Base-by-base conservation (phyloP, 768 basidiomycete species). In the Boletus huronensis region DNA sequence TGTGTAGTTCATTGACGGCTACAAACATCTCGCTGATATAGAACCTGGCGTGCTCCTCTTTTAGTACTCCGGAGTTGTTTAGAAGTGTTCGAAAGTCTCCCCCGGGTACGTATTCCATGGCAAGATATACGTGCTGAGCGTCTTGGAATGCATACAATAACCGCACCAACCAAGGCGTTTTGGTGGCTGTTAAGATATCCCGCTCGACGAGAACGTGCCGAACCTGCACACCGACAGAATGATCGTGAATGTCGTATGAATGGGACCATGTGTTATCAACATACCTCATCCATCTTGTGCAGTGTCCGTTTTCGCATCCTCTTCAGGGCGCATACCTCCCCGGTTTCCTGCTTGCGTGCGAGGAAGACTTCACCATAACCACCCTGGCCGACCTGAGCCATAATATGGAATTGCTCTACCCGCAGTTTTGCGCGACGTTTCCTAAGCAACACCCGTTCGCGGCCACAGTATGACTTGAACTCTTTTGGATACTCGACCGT, bases 11-110 rank as follows among this genome's bases (percentile, higher is more conserved):
- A 54, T 84, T 89, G 41, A 98, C 94, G 5, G 85, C 87, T 21
- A 85, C 87, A 67, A 98, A 98, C 97, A 99, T 99, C 74, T 99
- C 96, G 56, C 88, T 84, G 64, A 98, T 96, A 72, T 99, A 99
- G 70, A 95, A 98, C 52, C 88, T 80, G 1, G 97, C 96, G 64
- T 98, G 93, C 64, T 98, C 93, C 68, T 98, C 95, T 69, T 98
- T 96, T 54, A 99, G 79, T 2, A 98, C 93, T 29, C 97, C 97
- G 0, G 95, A 94, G 69, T 98, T 99, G 74, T 98, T 99, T 36
- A 99, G 80, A 36, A 99, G 81, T 0, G 97, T 99, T 17, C 97
- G 83, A 77, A 99, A 99, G 69, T 99, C 97, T 46, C 97, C 97
- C 21, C 97, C 97, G 1, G 95, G 94, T 17, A 98, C 95, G 68